Evolutionary conservation across 2,329 filamentous ascomycete species (phyloP).

Genomic region (Leptographium lundbergii): DNA sequence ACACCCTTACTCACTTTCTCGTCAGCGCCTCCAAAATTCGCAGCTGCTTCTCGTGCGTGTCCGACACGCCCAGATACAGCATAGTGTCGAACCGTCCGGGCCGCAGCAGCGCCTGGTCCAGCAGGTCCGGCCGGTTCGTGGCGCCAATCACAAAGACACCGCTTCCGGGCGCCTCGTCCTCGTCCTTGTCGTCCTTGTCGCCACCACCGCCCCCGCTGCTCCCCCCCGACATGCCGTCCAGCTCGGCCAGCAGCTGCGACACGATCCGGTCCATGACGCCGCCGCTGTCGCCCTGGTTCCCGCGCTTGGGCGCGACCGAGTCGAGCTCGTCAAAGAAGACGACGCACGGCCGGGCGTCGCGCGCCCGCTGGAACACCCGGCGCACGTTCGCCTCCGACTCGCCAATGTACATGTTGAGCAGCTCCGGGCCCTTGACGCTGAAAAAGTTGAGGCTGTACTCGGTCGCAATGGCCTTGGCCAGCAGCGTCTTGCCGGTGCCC

Average conservation of each 20-base stretch:
- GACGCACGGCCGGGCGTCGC: conserved; percentile 76
- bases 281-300: conserved; percentile 92
- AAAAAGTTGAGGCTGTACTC: conserved; percentile 94
- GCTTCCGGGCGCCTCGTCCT: conserved; percentile 53
- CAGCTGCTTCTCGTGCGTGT: conserved; percentile 92
- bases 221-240: conserved; percentile 78
- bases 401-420: conserved; percentile 94
- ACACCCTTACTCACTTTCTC: conserved; percentile 55
- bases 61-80: conserved; percentile 91
- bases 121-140: conserved; percentile 84
- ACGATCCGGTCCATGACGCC: conserved; percentile 98
- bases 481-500: conserved; percentile 82
- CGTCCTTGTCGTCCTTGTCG: not conserved
- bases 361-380: conserved; percentile 73
- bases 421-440: conserved; percentile 80
- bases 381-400: conserved; percentile 88
- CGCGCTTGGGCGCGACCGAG: conserved; percentile 88
- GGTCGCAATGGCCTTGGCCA: conserved; percentile 86
- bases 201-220: conserved; percentile 1
- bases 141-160: conserved; percentile 96
- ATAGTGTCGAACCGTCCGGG: conserved; percentile 96
- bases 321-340: conserved; percentile 93
- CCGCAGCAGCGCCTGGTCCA: conserved; percentile 79
- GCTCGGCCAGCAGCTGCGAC: conserved; percentile 81
- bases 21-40: conserved; percentile 91